Base-by-base conservation (phyloP, 257 asterid genomes). In the Jacaranda mimosifolia region DNA sequence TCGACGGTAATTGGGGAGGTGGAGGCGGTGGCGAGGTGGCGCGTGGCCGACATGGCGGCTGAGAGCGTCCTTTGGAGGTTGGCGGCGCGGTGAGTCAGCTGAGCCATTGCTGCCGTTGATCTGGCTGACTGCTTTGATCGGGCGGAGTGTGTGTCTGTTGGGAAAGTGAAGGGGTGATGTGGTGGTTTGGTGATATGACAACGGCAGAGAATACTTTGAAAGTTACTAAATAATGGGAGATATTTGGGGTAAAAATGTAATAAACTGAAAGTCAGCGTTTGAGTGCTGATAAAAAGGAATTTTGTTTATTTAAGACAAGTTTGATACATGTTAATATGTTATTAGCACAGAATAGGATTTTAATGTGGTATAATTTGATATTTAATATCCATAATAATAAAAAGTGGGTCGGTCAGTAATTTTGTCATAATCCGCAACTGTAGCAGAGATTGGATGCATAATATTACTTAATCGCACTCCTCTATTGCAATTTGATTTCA, bases 1-100 rank as follows among this genome's bases (percentile, higher is more conserved):
- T 95, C 98, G 32, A 95, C 79, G 52, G 91, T 89, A 73, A 94
- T 85, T 15, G 93, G 74, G 76, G 91, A 13, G 49, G 89, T 78
- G 74, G 96, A 85, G 68, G 89, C 86, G 81, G 92, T 55, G 38
- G 92, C 72, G 66, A 92, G 86, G 74, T 75, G 79, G 76, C 96
- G 93, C 70, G 90, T 59, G 80, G 79, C 36, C 55, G 56, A 66
- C 3, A 79, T 38, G 58, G 88, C 83, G 79, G 89, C 73, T 66
- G 92, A 18, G 32, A 86, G 36, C 18, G 87, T 88, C 36, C 79
- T 88, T 8, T 77, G 85, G 45, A 87, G 74, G 19, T 83, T 39
- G 83, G 88, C 17, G 80, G 85, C 51, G 79, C 96, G 95, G 83
- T 59, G 90, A 64, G 87, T 70, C 12, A 91, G 80, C 59, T 84